Evolutionary conservation across 495 filamentous ascomycete species (phyloP), one percentile per base, ranked within the genome.

Genomic region (Glonium stellatum): DNA sequence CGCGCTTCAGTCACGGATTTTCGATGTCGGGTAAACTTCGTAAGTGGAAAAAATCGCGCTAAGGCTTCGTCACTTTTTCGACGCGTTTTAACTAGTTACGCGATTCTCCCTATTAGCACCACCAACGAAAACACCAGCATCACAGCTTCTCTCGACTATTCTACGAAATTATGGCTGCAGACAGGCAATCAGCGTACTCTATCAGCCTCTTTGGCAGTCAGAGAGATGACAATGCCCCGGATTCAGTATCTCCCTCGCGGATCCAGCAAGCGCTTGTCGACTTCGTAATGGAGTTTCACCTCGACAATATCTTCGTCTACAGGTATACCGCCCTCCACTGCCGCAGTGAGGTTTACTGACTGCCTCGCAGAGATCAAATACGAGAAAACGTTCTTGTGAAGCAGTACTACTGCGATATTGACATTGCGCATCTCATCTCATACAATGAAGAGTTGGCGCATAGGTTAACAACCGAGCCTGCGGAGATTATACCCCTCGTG

Each of bases 391-490:
- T 91, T 34, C 81, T 99, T 0, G 83, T 96, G 12, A 95, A 95
- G 71, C 88, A 92, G 67, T 97, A 92, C 74, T 95, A 86, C 75
- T 97, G 93, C 76, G 93, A 99, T 73, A 86, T 99, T 63, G 92
- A 99, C 72, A 89, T 99, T 64, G 88, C 88, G 37, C 95, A 99
- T 72, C 77, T 99, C 41, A 96, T 96, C 71, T 93, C 88, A 54
- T 97, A 91, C 76, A 95, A 97, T 66, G 95, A 97, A 73, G 91
- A 97, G 69, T 80, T 99, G 57, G 95, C 92, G 37, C 88, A 96
- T 73, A 86, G 87, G 69, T 81, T 99, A 55, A 88, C 87, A 18
- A 92, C 86, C 31, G 92, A 97, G 69, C 95, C 95, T 1, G 87
- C 85, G 47, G 92, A 97, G 35, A 87, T 96, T 50, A 93, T 97